Evolutionary conservation across 2,329 filamentous ascomycete genomes (phyloP), one percentile per base, ranked within the genome.

Genomic region (Beauveria rudraprayagi): DNA sequence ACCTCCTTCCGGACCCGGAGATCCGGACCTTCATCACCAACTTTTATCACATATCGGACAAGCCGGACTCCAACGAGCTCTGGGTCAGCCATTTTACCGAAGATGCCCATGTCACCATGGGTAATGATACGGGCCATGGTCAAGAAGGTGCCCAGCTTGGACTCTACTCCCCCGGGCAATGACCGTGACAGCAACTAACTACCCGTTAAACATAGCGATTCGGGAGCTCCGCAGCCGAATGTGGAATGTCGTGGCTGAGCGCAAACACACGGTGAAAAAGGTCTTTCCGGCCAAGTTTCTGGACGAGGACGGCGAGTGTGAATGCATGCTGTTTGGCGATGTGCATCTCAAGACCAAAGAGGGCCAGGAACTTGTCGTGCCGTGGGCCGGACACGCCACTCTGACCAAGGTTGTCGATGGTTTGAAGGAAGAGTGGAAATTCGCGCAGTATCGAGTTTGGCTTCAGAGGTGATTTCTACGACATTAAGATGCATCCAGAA

Each of bases 21-120:
- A 67, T 75, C 48, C 70, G 68, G 50, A 67, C 67, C 30, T 80
- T 80, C 55, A 72, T 80, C 62, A 71, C 72, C 60, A 68, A 69
- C 37, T 81, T 81, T 66, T 81, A 77, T 67, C 70, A 67, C 3
- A 66, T 71, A 14, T 80, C 78, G 26, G 79, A 81, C 64, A 73
- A 72, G 26, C 66, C 68, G 3, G 71, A 71, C n/a, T 67, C 68
- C 63, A 74, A 78, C 53, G 73, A 77, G 60, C 70, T 75, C 47
- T 81, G 79, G 79, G 67, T 77, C 17, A 67, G 68, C 37, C 74
- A 68, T 44, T 81, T 80, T 66, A 67, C 67, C 2, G 66, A 75
- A 3, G 75, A 76, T 53, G 78, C 78, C n/a, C 65, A 65, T 22
- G 67, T 80, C 9, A 67, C 73, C 6, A 76, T 81, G 61, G 78